phyloP scores from a whole-genome alignment of 805 yeast genomes.

The Cyberlindnera japonica region DNA sequence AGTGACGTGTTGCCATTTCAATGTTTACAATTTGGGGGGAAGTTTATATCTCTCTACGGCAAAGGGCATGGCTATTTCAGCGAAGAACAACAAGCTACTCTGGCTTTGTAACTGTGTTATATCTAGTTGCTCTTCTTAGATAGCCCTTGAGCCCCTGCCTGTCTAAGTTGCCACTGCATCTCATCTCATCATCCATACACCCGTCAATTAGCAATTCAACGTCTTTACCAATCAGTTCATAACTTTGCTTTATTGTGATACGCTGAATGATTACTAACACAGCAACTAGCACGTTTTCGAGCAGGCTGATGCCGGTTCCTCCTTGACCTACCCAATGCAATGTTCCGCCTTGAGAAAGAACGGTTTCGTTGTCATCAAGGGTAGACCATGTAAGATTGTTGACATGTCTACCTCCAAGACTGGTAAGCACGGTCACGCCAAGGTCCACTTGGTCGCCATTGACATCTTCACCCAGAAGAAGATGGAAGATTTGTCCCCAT shows the following conservation, averaged over 20 bases:
- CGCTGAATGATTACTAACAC: constrained; percentile 11
- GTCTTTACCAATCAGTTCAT: too few relatives aligned
- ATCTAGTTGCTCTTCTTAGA: too few relatives aligned
- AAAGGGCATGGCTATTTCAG: too few relatives aligned
- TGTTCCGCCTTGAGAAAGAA: constrained; percentile 99
- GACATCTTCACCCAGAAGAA: constrained; percentile 99
- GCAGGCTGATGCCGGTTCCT: constrained; percentile 98
- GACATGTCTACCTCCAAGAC: constrained; percentile 99
- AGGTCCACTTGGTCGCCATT: constrained; percentile 98
- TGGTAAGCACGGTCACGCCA: constrained; percentile 99
- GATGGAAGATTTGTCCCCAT: constrained; percentile 99
- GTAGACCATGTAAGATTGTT: constrained; percentile 99
- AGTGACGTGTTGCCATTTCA: too few relatives aligned
- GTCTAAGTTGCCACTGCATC: background rate
- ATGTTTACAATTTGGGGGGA: too few relatives aligned
- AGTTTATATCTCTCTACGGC: too few relatives aligned
- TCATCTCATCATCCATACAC: background rate
- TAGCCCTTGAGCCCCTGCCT: too few relatives aligned
- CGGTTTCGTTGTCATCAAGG: constrained; percentile 98
- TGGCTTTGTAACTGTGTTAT: too few relatives aligned
- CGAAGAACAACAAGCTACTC: too few relatives aligned
- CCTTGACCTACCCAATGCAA: constrained; percentile 97
- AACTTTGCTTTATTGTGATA: background rate
- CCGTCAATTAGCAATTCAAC: too few relatives aligned
- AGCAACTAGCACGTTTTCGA: constrained; percentile 81